Conservation (phyloP, 2,329 filamentous ascomycete genomes). For the Colletotrichum noveboracense region DNA sequence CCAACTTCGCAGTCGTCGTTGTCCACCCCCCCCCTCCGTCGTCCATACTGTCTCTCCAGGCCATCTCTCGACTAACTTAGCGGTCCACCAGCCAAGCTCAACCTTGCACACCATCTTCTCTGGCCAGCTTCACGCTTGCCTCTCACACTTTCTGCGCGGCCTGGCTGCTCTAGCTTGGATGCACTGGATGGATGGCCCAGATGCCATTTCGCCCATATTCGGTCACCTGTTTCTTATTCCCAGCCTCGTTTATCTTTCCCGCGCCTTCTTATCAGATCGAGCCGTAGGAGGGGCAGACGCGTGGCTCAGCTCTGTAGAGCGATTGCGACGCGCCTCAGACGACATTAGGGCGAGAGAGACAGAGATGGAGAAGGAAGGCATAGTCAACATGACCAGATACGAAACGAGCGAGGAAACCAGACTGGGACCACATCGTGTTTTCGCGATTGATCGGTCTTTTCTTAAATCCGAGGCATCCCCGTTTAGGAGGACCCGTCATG, state of each 20-base stretch:
- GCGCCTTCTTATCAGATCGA: not conserved
- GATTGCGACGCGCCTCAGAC: not conserved
- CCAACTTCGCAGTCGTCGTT: not conserved
- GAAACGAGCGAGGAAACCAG: constrained; percentile 10
- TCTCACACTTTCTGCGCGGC: not conserved
- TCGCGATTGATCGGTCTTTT: not conserved
- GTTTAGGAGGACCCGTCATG: not conserved
- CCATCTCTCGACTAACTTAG: not conserved
- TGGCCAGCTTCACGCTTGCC: not conserved
- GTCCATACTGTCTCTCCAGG: not conserved
- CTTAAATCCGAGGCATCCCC: not conserved
- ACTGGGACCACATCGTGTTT: not conserved
- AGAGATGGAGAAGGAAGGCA: not conserved
- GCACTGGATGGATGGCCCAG: not conserved
- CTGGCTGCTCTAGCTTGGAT: not conserved
- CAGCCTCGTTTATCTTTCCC: not conserved
- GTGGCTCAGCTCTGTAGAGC: not conserved
- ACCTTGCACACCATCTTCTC: constrained; percentile 12
- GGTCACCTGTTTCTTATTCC: not conserved
- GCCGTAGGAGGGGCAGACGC: not conserved
- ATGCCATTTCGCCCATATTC: not conserved
- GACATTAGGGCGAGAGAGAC: not conserved
- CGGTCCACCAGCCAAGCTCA: constrained; percentile 1
- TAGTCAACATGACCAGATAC: not conserved
- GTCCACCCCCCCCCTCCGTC: not conserved